Base-by-base conservation (phyloP, 768 basidiomycete species). In the Termitomyces sp. region DNA sequence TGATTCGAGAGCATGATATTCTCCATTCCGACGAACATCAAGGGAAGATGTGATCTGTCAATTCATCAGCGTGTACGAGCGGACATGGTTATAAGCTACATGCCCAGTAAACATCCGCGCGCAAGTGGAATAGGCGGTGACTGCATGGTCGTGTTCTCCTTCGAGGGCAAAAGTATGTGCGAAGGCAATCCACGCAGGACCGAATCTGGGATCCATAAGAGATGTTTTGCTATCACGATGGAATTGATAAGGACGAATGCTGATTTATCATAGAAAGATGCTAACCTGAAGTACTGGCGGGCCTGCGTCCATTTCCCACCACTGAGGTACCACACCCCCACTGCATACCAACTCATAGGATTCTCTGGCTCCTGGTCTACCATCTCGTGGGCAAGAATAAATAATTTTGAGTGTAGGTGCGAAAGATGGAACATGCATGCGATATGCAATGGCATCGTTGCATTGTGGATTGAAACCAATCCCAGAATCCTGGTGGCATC, bases 1-100 rank as follows among this genome's bases (percentile, higher is more conserved):
- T 84, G 79, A 61, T 98, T 93, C 29, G 88, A 90, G 7, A 99
- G 78, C 67, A 88, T 87, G 37, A 99, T 91, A 63, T 98, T 92
- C 71, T 99, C 96, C 95, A 98, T 98, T 6, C 96, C 97, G 46
- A 98, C 92, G 67, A 94, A 98, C 72, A 95, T 84, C 44, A 97
- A 76, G 1, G 97, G 95, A 4, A 99, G 74, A 72, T 99, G 96
- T 3, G 94, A 94, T n/a, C 95, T 96, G 29, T 26, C n/a, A 16
- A 22, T 32, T 27, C 29, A 8, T 59, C 14, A 65, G 22, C 20
- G 5, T 22, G 13, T 31, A 42, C 46, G 22, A 52, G 27, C 16
- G 18, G 41, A n/a, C 1, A n/a, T 16, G n/a, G 26, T 46, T 22
- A 20, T 26, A 44, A 60, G 81, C 47, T 65, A 64, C 81, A 52